A percentile compares a stretch with the other conserved stretches of the same genome.
Evolutionary conservation across 2,329 filamentous ascomycete species (phyloP).

Genomic region (Fusarium acutatum): DNA sequence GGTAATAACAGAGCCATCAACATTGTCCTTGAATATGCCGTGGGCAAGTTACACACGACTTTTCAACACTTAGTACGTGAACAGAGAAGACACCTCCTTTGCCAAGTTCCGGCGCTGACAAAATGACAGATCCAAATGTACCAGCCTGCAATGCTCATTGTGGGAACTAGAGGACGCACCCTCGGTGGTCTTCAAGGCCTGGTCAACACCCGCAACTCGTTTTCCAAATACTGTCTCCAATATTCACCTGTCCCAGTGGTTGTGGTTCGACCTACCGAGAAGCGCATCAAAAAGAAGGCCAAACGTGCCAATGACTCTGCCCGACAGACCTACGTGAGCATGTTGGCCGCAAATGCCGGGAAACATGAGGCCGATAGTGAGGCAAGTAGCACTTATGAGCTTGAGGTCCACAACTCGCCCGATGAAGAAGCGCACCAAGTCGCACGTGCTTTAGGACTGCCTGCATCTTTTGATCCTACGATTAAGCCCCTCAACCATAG

Average conservation of each 20-base stretch:
- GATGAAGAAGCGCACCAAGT: conserved; percentile 73
- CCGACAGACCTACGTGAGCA: conserved; percentile 79
- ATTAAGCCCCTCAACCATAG: conserved; percentile 62
- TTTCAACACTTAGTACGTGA: conserved; percentile 84
- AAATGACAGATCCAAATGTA: conserved; percentile 81
- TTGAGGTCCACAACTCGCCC: conserved; percentile 63
- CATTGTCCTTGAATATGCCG: conserved; percentile 84
- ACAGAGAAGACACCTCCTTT: not conserved
- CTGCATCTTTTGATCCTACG: conserved; percentile 70
- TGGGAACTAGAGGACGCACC: conserved; percentile 86
- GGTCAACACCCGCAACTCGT: conserved; percentile 79
- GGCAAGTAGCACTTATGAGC: conserved; percentile 60
- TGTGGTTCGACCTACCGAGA: conserved; percentile 86
- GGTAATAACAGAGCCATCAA: conserved; percentile 82
- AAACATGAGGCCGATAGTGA: conserved; percentile 67
- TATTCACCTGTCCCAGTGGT: conserved; percentile 94
- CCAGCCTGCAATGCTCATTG: conserved; percentile 89
- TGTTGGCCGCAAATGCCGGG: conserved; percentile 71
- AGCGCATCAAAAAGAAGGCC: conserved; percentile 87
- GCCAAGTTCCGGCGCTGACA: conserved; percentile 2
- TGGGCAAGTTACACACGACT: conserved; percentile 88
- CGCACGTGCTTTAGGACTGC: conserved; percentile 68
- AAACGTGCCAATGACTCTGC: conserved; percentile 82
- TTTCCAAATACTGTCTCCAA: conserved; percentile 94
- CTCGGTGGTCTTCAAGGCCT: conserved; percentile 87